Evolutionary conservation across 1,284 basidiomycete genomes (phyloP).

Genomic region (Irpex sp.): DNA sequence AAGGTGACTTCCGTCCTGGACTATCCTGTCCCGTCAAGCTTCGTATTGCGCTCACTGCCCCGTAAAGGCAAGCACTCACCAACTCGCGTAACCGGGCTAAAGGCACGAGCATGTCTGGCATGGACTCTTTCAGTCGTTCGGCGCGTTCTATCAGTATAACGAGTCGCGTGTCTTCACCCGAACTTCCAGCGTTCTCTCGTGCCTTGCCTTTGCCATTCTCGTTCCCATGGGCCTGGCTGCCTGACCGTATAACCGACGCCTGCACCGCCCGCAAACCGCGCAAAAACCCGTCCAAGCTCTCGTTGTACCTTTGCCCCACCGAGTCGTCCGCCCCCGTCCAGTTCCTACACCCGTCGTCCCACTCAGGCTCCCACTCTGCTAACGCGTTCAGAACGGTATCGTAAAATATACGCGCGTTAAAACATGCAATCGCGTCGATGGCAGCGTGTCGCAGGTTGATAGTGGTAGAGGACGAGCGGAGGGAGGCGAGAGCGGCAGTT

Average conservation of each 20-base stretch:
- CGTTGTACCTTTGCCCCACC: slow-evolving; percentile 40
- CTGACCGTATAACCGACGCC: slow-evolving; percentile 34
- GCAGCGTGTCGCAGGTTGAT: slow-evolving; percentile 35
- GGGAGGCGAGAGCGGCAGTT: slow-evolving; percentile 20
- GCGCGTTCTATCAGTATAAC: slow-evolving; percentile 65
- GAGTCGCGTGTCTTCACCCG: slow-evolving; percentile 34
- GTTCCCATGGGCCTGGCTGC: slow-evolving; percentile 2
- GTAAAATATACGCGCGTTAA: slow-evolving; percentile 61
- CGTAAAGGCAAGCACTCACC: slow-evolving; percentile 39
- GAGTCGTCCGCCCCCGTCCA: slow-evolving; percentile 37
- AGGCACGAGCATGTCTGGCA: slow-evolving; percentile 66
- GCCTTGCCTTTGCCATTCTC: not conserved
- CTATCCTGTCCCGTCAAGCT: slow-evolving; percentile 23
- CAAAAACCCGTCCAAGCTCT: slow-evolving; percentile 64
- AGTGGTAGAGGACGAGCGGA: slow-evolving; percentile 11
- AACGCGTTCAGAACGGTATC: slow-evolving; percentile 62
- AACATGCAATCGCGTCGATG: slow-evolving; percentile 61
- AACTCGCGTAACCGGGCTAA: slow-evolving; percentile 69
- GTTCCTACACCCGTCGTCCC: slow-evolving; percentile 56
- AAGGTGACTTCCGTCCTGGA: slow-evolving; percentile 44
- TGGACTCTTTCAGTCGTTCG: slow-evolving; percentile 56
- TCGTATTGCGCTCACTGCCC: slow-evolving; percentile 4
- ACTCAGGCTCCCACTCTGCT: slow-evolving; percentile 45
- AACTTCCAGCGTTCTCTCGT: slow-evolving; percentile 9
- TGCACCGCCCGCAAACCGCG: slow-evolving; percentile 45